phyloP scores from a whole-genome alignment of 352 stramenopile genomes.

The Phytophthora rubi region DNA sequence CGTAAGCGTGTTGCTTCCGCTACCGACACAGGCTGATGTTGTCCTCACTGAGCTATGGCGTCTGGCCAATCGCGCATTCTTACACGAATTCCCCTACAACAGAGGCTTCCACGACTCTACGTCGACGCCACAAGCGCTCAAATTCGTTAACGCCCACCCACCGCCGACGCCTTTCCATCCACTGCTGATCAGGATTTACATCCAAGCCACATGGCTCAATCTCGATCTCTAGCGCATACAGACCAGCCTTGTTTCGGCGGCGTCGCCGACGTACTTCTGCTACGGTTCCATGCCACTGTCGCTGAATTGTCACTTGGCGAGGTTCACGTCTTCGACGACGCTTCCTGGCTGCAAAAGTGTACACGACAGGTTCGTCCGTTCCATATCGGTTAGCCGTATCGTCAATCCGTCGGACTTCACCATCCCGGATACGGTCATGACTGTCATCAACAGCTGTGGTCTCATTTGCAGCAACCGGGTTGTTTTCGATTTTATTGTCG shows the following conservation, averaged over 20 bases:
- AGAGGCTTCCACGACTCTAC: not conserved
- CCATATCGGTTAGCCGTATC: not conserved
- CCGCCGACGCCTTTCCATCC: not conserved
- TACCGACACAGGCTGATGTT: not conserved
- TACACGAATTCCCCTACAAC: not conserved
- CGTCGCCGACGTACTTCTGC: not conserved
- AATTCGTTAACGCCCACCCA: not conserved
- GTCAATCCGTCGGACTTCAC: not conserved
- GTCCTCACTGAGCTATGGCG: too few relatives aligned
- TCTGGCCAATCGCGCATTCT: not conserved
- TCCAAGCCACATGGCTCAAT: not conserved
- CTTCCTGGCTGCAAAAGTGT: not conserved
- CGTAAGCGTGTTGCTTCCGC: too few relatives aligned
- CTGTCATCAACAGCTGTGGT: not conserved
- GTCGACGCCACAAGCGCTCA: not conserved
- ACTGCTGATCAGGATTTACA: not conserved
- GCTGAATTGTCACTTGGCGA: not conserved
- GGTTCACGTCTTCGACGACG: not conserved
- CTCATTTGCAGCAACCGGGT: not conserved
- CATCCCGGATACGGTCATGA: not conserved
- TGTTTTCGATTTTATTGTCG: not conserved
- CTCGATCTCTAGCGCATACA: not conserved
- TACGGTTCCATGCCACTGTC: not conserved
- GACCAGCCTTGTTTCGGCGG: not conserved
- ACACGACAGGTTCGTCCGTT: not conserved